Conservation (phyloP, 2,329 filamentous ascomycete species). For the Botryotinia globosa region DNA sequence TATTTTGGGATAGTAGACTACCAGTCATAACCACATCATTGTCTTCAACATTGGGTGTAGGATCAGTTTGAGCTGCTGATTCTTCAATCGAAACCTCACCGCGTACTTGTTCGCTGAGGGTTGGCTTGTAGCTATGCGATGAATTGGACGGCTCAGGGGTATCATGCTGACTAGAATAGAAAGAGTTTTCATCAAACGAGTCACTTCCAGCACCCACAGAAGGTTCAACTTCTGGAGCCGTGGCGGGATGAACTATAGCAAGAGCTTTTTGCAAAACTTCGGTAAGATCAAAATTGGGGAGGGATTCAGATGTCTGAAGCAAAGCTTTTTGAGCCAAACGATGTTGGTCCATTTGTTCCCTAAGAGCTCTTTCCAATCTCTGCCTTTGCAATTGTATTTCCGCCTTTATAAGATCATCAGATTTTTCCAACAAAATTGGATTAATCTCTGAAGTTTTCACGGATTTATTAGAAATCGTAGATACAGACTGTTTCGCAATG, state of each 20-base stretch:
- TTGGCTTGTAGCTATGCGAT: slow-evolving; percentile 31
- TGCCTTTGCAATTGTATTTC: slow-evolving; percentile 78
- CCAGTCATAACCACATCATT: slow-evolving; percentile 33
- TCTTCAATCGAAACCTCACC: slow-evolving; percentile 29
- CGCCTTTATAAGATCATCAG: slow-evolving; percentile 77
- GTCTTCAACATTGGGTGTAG: slow-evolving; percentile 29
- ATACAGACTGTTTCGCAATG: slow-evolving; percentile 23
- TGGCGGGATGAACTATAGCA: slow-evolving; percentile 65
- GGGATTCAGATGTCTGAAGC: slow-evolving; percentile 48
- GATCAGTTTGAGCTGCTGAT: slow-evolving; percentile 25
- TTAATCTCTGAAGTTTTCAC: slow-evolving; percentile 65
- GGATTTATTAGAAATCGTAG: slow-evolving; percentile 37
- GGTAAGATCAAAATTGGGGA: slow-evolving; percentile 66
- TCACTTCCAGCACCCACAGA: slow-evolving; percentile 63
- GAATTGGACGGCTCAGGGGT: slow-evolving; percentile 59
- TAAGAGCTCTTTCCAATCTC: slow-evolving; percentile 72
- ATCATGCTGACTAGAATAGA: slow-evolving; percentile 92
- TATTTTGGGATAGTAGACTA: slow-evolving; percentile 36
- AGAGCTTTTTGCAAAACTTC: slow-evolving; percentile 71
- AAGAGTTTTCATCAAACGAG: slow-evolving; percentile 89
- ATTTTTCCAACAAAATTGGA: slow-evolving; percentile 81
- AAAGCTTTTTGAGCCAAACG: slow-evolving; percentile 45
- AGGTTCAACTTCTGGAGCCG: slow-evolving; percentile 56
- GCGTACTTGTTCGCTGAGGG: slow-evolving; percentile 29
- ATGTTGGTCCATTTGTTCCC: slow-evolving; percentile 71